Conservation (phyloP, 179 eudicot species). For the Silene coronaria region DNA sequence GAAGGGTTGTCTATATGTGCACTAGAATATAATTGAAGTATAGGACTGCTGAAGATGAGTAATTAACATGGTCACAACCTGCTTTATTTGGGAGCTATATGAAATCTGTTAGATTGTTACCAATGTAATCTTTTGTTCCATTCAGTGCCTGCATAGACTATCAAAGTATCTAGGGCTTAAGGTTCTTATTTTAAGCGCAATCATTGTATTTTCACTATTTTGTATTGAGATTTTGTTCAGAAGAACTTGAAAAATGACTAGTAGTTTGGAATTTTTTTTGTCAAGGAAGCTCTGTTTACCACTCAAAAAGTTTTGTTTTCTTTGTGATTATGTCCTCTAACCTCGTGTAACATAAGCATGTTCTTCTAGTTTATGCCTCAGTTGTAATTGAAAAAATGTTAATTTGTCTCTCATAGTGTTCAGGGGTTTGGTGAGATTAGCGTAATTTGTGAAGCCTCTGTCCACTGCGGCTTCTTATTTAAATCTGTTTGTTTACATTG, state of each 20-base stretch:
- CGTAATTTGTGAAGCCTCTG: background rate
- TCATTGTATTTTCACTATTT: background rate
- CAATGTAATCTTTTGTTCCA: background rate
- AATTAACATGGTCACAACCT: slow-evolving; percentile 1
- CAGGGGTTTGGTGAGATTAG: background rate
- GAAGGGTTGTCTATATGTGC: background rate
- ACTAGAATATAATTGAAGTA: background rate
- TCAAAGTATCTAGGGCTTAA: background rate
- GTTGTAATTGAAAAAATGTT: too few relatives aligned
- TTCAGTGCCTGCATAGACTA: background rate
- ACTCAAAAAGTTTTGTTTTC: background rate
- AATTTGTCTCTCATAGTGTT: background rate
- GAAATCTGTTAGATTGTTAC: background rate
- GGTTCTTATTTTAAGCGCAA: background rate
- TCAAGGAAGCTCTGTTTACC: background rate
- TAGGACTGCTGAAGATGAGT: background rate
- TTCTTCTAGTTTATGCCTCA: too few relatives aligned
- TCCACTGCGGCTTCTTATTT: background rate
- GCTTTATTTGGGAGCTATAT: background rate
- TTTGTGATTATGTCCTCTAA: background rate
- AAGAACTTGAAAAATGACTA: background rate
- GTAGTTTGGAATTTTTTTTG: background rate
- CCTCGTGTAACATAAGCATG: slow-evolving; percentile 2
- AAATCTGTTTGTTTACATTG: slow-evolving; percentile 8
- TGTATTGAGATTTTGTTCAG: background rate